Evolutionary conservation across 177 flowering plant genomes (phyloP).

Genomic region (Vitis hybrid): DNA sequence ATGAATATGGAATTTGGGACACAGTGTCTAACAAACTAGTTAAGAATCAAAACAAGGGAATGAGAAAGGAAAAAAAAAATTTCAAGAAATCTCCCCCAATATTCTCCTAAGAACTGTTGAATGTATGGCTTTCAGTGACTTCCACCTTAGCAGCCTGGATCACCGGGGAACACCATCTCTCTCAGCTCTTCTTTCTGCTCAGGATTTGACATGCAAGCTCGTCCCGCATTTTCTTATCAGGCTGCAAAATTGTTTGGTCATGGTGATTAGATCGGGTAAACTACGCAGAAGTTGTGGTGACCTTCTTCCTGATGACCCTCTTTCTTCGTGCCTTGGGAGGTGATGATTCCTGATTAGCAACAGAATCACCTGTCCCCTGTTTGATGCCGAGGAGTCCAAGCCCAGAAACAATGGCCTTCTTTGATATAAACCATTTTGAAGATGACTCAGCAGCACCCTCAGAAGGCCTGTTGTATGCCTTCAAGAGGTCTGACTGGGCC

Average conservation of each 20-base stretch:
- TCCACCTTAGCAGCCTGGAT: too few relatives aligned
- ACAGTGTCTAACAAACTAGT: background rate
- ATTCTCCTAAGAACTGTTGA: too few relatives aligned
- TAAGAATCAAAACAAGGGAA: too few relatives aligned
- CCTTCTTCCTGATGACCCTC: conserved; percentile 76
- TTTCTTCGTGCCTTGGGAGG: conserved; percentile 77
- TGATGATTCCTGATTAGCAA: conserved; percentile 39
- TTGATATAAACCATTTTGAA: conserved; percentile 88
- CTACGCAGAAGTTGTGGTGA: conserved; percentile 39
- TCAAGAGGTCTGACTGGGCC: conserved; percentile 65
- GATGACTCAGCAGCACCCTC: conserved; percentile 38
- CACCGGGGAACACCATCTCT: too few relatives aligned
- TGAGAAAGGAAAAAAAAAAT: too few relatives aligned
- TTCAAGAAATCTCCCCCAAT: too few relatives aligned
- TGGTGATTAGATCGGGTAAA: background rate
- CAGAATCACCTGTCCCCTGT: conserved; percentile 42
- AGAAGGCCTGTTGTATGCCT: conserved; percentile 69
- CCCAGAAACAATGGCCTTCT: conserved; percentile 74
- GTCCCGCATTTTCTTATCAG: background rate
- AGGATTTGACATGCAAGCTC: background rate
- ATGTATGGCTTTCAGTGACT: too few relatives aligned
- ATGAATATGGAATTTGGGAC: background rate
- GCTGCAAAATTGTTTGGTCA: conserved; percentile 29
- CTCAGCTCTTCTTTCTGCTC: too few relatives aligned
- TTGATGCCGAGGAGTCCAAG: conserved; percentile 83